phyloP scores from a whole-genome alignment of 306 rosid genomes.

The Pterocarpus macrocarpus region DNA sequence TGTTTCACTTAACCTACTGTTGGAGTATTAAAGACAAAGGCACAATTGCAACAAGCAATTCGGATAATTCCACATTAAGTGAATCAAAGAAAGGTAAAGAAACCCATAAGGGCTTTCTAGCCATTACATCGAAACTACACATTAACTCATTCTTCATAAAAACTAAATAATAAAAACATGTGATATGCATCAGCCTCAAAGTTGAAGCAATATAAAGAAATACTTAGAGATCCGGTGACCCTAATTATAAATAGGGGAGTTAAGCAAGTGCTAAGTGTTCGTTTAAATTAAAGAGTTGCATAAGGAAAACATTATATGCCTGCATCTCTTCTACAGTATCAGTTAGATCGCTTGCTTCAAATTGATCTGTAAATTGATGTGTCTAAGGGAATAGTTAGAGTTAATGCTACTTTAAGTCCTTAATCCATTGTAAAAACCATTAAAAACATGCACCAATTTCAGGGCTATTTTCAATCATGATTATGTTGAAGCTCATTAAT shows the following conservation, averaged over 20 bases:
- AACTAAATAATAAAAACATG: no score
- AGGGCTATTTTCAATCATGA: slow-evolving; percentile 34
- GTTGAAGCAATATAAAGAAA: slow-evolving; percentile 68
- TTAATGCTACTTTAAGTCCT: slow-evolving; percentile 69
- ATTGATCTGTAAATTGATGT: slow-evolving; percentile 53
- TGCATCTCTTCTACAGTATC: slow-evolving; percentile 79
- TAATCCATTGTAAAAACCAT: slow-evolving; percentile 52
- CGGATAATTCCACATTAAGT: no score
- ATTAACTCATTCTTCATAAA: no score
- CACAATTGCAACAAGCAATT: no score
- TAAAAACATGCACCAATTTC: slow-evolving; percentile 25
- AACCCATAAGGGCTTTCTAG: no score
- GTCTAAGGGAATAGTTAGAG: slow-evolving; percentile 65
- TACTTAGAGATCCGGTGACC: slow-evolving; percentile 79
- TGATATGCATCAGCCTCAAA: no score
- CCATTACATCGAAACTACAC: no score
- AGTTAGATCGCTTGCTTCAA: slow-evolving; percentile 65
- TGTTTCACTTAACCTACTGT: no score
- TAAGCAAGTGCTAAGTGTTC: slow-evolving; percentile 54
- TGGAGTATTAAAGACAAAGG: no score
- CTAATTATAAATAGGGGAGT: slow-evolving; percentile 57
- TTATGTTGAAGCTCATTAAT: slow-evolving; percentile 6
- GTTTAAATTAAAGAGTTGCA: slow-evolving; percentile 67
- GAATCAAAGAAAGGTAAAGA: no score
- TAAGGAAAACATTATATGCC: slow-evolving; percentile 94